Conservation (phyloP, 768 basidiomycete species). For the Naganishia kalamii region DNA sequence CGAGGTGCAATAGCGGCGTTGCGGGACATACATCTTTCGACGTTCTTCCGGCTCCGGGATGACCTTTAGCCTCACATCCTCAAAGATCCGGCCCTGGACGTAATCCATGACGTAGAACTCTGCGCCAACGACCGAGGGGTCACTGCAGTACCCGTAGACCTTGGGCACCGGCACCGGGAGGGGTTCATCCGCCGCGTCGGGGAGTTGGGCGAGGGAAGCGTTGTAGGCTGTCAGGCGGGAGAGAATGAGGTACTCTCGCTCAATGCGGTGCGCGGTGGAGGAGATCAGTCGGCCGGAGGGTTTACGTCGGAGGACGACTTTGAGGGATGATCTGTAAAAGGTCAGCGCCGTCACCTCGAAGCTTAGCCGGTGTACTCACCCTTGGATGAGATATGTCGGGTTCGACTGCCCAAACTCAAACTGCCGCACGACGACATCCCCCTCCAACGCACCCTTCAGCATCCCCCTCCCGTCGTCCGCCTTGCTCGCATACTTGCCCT, state of each 20-base stretch:
- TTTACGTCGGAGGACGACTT: constrained; percentile 79
- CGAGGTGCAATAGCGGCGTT: background rate
- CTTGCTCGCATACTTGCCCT: background rate
- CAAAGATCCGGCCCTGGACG: constrained; percentile 87
- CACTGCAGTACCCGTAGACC: constrained; percentile 76
- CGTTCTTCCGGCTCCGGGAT: constrained; percentile 56
- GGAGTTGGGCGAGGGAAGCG: constrained; percentile 51
- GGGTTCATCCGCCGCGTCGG: constrained; percentile 41
- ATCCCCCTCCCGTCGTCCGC: background rate
- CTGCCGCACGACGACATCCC: constrained; percentile 67
- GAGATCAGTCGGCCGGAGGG: constrained; percentile 81
- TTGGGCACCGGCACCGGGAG: constrained; percentile 71
- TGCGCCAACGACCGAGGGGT: constrained; percentile 69
- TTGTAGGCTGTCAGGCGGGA: constrained; percentile 72
- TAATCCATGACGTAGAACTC: constrained; percentile 97
- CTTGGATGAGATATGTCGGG: constrained; percentile 88
- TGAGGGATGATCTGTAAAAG: background rate
- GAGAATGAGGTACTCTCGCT: constrained; percentile 82
- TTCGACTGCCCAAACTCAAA: constrained; percentile 80
- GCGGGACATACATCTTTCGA: constrained; percentile 59
- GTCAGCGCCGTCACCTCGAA: constrained; percentile 40
- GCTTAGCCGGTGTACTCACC: constrained; percentile 63
- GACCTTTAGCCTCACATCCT: constrained; percentile 70
- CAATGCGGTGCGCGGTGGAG: constrained; percentile 87
- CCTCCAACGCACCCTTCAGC: background rate